Percentiles rank a stretch among this genome's conserved stretches.
These are phyloP conservation scores for Apiospora malaysiana DNA, from an alignment of 2,329 filamentous ascomycete genomes.

Conservation along the genomic window DNA sequence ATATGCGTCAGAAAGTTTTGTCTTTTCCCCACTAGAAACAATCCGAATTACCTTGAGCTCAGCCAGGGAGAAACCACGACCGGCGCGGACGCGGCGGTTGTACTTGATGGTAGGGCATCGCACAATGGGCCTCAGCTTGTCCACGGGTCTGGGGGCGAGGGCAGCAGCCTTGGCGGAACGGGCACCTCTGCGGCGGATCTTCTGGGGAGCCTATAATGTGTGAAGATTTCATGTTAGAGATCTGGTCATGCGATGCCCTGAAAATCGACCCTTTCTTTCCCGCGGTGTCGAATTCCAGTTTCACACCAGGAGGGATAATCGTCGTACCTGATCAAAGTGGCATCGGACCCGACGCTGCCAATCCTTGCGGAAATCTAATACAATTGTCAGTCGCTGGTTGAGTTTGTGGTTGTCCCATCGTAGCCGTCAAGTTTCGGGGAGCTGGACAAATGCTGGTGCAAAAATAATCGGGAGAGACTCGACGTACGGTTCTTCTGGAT, in stretches of 20 bases:
- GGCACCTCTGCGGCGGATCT: constrained; percentile 88
- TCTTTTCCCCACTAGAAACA: constrained; percentile 11
- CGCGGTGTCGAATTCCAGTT: not conserved
- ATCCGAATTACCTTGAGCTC: constrained; percentile 87
- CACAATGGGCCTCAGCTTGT: constrained; percentile 95
- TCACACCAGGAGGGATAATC: not conserved
- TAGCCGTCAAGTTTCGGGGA: not conserved
- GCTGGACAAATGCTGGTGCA: not conserved
- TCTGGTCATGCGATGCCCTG: not conserved
- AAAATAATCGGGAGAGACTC: constrained; percentile 22
- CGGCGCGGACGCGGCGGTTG: constrained; percentile 96
- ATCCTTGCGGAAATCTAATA: constrained; percentile 96
- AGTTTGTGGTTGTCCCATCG: constrained; percentile 26
- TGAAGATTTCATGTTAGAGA: constrained; percentile 12
- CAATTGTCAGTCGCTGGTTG: constrained; percentile 47
- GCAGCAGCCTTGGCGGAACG: constrained; percentile 94
- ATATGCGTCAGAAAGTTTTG: not conserved
- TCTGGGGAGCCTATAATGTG: constrained; percentile 82
- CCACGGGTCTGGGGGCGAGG: constrained; percentile 94
- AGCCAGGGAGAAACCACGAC: constrained; percentile 95
- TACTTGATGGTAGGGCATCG: constrained; percentile 98
- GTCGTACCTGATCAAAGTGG: constrained; percentile 95
- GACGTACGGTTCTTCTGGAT: constrained; percentile 91
- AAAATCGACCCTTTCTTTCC: not conserved
- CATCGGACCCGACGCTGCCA: constrained; percentile 99